A percentile compares a stretch with the other conserved stretches of the same genome.
Evolutionary conservation across 306 rosid genomes (phyloP).

Genomic region (Acacia acuminata): DNA sequence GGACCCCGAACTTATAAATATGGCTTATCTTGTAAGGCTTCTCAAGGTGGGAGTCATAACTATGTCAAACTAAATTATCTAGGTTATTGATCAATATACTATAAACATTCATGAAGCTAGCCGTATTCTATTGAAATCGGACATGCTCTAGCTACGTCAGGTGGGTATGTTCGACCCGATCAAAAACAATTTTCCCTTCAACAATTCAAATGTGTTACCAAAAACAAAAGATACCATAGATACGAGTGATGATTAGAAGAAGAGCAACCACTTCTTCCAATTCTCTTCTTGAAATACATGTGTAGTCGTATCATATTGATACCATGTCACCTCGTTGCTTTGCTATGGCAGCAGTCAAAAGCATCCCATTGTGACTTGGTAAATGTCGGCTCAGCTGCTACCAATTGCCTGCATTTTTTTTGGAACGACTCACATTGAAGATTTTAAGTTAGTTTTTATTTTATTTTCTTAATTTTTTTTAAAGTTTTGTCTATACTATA

Average conservation of each 20-base stretch:
- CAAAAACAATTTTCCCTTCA: too few relatives aligned
- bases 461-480: too few relatives aligned
- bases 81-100: background rate
- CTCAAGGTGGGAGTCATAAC: too few relatives aligned
- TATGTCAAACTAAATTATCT: too few relatives aligned
- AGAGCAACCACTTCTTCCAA: slow-evolving; percentile 26
- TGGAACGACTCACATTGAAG: background rate
- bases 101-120: background rate
- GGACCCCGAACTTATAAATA: too few relatives aligned
- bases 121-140: too few relatives aligned
- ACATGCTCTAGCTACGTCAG: background rate
- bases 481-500: too few relatives aligned
- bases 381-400: background rate
- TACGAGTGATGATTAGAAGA: slow-evolving; percentile 25
- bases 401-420: background rate
- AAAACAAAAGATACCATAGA: slow-evolving; percentile 18
- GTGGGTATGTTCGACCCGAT: too few relatives aligned
- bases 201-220: too few relatives aligned
- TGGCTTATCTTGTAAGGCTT: too few relatives aligned
- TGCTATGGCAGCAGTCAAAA: slow-evolving; percentile 21
- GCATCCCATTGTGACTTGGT: background rate
- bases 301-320: background rate
- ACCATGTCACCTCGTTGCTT: slow-evolving; percentile 16
- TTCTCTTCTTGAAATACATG: background rate
- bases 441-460: too few relatives aligned